phyloP scores from a whole-genome alignment of 331 rosid species.

The Stylosanthes scabra region DNA sequence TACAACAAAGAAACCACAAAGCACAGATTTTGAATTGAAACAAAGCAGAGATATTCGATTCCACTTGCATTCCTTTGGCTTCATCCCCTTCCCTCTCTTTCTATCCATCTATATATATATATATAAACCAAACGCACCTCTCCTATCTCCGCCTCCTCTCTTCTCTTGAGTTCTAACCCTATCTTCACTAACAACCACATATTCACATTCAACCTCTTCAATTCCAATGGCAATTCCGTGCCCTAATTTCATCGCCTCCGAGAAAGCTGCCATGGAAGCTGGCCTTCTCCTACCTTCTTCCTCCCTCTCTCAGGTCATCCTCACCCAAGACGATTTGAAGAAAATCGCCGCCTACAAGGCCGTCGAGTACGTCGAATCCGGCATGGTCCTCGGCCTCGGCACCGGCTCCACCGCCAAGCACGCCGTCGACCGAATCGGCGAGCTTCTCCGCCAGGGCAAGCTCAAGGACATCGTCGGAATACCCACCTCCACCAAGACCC shows the following conservation, averaged over 20 bases:
- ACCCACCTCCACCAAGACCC: conserved; percentile 80
- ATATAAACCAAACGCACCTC: conserved; percentile 2
- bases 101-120: background rate
- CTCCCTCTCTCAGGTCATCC: conserved; percentile 37
- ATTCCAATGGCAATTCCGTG: conserved; percentile 63
- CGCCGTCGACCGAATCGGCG: conserved; percentile 87
- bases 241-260: conserved; percentile 60
- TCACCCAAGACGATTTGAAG: conserved; percentile 88
- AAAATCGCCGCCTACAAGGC: conserved; percentile 96
- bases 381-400: conserved; percentile 95
- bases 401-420: conserved; percentile 95
- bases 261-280: conserved; percentile 65
- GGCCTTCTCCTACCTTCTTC: conserved; percentile 57
- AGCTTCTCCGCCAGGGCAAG: conserved; percentile 72
- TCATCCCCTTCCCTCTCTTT: background rate
- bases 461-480: conserved; percentile 72
- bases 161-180: background rate
- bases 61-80: background rate
- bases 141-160: conserved; percentile 21
- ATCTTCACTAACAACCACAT: conserved; percentile 2
- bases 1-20: background rate
- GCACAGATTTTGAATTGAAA: background rate
- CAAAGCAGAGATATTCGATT: too few relatives aligned
- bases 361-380: conserved; percentile 88
- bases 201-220: background rate